Conservation (phyloP, 192 early-diverging fungal genomes). For the Coemansia sp. region DNA sequence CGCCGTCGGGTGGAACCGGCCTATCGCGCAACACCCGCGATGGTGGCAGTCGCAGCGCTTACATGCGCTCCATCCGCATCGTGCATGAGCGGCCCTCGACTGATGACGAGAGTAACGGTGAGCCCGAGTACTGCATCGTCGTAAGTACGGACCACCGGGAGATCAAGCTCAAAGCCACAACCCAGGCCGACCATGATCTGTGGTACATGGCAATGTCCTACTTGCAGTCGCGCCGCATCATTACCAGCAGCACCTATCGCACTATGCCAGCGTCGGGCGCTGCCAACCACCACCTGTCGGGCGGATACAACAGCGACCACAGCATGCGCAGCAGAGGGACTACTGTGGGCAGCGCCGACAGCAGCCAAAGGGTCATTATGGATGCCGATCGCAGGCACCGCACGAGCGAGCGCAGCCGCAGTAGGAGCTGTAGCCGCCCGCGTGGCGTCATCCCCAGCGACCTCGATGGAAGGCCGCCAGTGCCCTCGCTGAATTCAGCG, state of each 20-base stretch:
- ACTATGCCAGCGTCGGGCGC: slow-evolving; percentile 11
- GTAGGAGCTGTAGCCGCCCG: slow-evolving; percentile 36
- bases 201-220: slow-evolving; percentile 66
- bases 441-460: slow-evolving; percentile 10
- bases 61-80: slow-evolving; percentile 60
- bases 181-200: slow-evolving; percentile 64
- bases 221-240: slow-evolving; percentile 51
- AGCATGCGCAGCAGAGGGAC: slow-evolving; percentile 38
- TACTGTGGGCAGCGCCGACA: slow-evolving; percentile 30
- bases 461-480: slow-evolving; percentile 10
- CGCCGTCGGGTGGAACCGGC: slow-evolving; percentile 50
- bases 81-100: slow-evolving; percentile 46
- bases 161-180: slow-evolving; percentile 70
- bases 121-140: slow-evolving; percentile 62
- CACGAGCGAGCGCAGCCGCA: slow-evolving; percentile 35
- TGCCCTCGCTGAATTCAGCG: background rate
- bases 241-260: slow-evolving; percentile 50
- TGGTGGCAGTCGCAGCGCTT: slow-evolving; percentile 56
- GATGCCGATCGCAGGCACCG: slow-evolving; percentile 36
- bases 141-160: slow-evolving; percentile 67
- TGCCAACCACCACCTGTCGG: background rate
- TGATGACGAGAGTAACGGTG: slow-evolving; percentile 7
- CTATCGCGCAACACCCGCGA: slow-evolving; percentile 31
- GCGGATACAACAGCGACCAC: slow-evolving; percentile 25
- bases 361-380: slow-evolving; percentile 33